Evolutionary conservation across 257 asterid species (phyloP), one percentile per base, ranked within the genome.

Genomic region (Anisodus acutangulus): DNA sequence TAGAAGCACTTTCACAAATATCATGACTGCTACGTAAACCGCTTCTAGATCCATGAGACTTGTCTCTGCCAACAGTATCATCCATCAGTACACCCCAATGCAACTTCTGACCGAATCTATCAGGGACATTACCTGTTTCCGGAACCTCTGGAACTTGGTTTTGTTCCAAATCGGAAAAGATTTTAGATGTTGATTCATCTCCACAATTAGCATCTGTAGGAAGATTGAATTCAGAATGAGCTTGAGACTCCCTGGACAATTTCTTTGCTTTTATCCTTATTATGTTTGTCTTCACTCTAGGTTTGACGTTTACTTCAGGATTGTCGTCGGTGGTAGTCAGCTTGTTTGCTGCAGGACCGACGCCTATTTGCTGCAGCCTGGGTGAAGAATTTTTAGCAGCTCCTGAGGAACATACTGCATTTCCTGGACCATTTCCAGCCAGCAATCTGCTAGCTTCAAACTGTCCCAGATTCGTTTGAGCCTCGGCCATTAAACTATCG

Each of bases 191-290:
- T 83, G 88, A 84, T 83, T 83, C 90, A 84, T 86, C 92, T 54
- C 58, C 84, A 82, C 87, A 82, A 67, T 90, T 85, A 84, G 68
- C 88, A 74, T 88, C 83, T 74, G 64, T 79, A 19, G 72, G 57
- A 76, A 54, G 68, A 66, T 80, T 86, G 70, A 31, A 69, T 79
- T 84, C 82, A 13, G 88, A 62, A 86, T 86, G 83, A 87, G 53
- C 72, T 69, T 54, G 72, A 66, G 86, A 82, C 78, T 85, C 92
- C 86, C 83, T 89, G 22, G 76, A 71, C 84, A 76, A 55, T 59
- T 86, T 90, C 85, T 67, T 93, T 66, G 94, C 72, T 87, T 93
- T 96, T 78, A 94, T 87, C 86, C 87, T 96, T 80, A 94, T 19
- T 71, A 87, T 87, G 57, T 91, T 83, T 74, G 83, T 86, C 90